Percentiles rank a stretch among this genome's conserved stretches.
Conservation (phyloP, 192 early-diverging fungal species). For the Neocallimastix lanati region DNA sequence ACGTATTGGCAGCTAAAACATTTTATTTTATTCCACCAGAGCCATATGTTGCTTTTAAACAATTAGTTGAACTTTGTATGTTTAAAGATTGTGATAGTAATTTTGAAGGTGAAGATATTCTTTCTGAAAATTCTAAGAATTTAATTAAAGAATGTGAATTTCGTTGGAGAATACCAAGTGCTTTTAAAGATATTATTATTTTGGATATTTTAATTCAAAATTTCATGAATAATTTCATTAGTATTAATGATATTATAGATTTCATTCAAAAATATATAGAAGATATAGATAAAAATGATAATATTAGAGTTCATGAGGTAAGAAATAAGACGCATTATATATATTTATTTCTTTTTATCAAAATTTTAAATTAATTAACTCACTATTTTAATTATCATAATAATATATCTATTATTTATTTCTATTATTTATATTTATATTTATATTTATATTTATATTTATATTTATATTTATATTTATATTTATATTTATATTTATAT, state of each 20-base stretch:
- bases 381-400: no score
- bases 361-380: no score
- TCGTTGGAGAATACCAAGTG: background rate
- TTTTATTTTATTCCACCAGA: background rate
- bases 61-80: background rate
- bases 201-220: background rate
- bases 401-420: no score
- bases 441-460: no score
- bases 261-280: background rate
- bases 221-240: background rate
- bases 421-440: no score
- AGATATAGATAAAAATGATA: background rate
- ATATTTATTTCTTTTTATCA: no score
- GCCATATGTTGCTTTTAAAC: background rate
- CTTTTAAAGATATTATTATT: background rate
- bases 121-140: background rate
- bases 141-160: background rate
- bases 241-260: background rate
- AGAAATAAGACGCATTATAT: no score
- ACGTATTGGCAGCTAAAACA: background rate
- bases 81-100: background rate
- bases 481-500: no score
- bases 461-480: no score
- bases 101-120: background rate
- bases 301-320: background rate